Percentiles rank a stretch among this genome's conserved stretches.
Evolutionary conservation across 148 eudicot genomes (phyloP).

Genomic region (Vaccinium macrocarpon): DNA sequence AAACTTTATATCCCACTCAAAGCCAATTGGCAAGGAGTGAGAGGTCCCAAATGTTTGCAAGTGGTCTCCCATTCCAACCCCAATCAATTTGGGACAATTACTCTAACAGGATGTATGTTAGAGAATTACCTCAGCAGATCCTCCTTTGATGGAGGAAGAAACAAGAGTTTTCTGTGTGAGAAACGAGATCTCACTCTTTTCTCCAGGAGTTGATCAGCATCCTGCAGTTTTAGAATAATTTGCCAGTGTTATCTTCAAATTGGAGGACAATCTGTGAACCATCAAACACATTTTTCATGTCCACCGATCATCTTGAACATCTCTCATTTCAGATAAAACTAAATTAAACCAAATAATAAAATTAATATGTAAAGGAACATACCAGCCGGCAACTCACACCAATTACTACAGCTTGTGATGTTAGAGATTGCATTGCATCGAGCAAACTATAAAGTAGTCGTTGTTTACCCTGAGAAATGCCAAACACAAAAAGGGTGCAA

Average conservation of each 20-base stretch:
- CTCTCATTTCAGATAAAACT: neutral
- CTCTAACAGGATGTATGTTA: neutral
- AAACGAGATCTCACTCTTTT: conserved; percentile 98
- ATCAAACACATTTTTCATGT: conserved; percentile 1
- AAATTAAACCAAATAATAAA: neutral
- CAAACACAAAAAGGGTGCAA: neutral
- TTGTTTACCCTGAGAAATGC: conserved; percentile 78
- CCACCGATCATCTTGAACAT: neutral
- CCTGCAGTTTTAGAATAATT: conserved; percentile 46
- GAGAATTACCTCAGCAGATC: conserved; percentile 54
- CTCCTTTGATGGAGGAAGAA: conserved; percentile 78
- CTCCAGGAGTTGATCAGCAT: conserved; percentile 97
- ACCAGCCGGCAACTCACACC: conserved; percentile 92
- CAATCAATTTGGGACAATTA: too few relatives aligned
- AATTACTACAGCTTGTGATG: conserved; percentile 87
- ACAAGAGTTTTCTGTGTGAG: conserved; percentile 87
- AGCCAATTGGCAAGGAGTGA: too few relatives aligned
- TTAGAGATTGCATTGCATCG: conserved; percentile 96
- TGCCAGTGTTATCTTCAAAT: neutral
- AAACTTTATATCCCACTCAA: too few relatives aligned
- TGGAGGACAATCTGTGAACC: neutral
- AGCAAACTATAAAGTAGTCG: conserved; percentile 84
- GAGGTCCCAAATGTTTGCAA: too few relatives aligned
- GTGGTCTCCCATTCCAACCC: too few relatives aligned
- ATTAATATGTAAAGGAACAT: conserved; percentile 26